These are phyloP conservation scores for Anthracocystis setariae DNA, from an alignment of 1,284 basidiomycete species.

Conservation along the genomic window DNA sequence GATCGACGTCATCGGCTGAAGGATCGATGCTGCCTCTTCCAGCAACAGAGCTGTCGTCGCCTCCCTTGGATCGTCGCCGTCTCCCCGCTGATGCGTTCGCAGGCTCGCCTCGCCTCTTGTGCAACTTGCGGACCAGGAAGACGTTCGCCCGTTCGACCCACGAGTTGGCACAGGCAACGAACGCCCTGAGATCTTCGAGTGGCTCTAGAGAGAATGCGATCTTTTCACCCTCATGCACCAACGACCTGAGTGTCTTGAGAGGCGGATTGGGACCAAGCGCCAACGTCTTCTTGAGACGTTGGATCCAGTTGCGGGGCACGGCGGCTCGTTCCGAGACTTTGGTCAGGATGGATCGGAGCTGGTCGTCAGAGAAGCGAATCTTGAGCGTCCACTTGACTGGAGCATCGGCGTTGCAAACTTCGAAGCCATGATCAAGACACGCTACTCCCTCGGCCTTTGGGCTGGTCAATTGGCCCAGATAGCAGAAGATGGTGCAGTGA, in stretches of 20 bases:
- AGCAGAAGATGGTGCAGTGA: constrained; percentile 93
- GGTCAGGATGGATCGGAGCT: constrained; percentile 70
- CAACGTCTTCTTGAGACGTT: constrained; percentile 77
- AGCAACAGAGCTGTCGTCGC: constrained; percentile 23
- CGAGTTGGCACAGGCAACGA: constrained; percentile 81
- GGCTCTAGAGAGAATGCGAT: constrained; percentile 81
- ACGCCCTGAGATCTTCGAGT: constrained; percentile 78
- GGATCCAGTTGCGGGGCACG: constrained; percentile 79
- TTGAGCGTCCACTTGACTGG: constrained; percentile 75
- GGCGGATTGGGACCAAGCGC: constrained; percentile 74
- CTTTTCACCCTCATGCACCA: constrained; percentile 86
- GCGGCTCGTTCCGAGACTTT: constrained; percentile 74
- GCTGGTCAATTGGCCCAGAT: constrained; percentile 83
- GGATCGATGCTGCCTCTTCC: constrained; percentile 24
- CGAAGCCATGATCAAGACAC: constrained; percentile 84
- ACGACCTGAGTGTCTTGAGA: constrained; percentile 78
- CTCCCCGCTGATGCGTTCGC: constrained; percentile 76
- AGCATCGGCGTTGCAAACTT: constrained; percentile 78
- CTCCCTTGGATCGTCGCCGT: constrained; percentile 69
- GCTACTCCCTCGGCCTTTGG: constrained; percentile 75
- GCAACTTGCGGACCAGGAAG: constrained; percentile 71
- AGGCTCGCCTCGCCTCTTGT: constrained; percentile 43
- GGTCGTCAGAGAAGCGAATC: constrained; percentile 82
- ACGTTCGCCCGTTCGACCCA: constrained; percentile 78
- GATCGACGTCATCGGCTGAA: constrained; percentile 26